These are phyloP conservation scores for Coemansia sp. DNA, from an alignment of 192 early-diverging fungal genomes.

Conservation along the genomic window DNA sequence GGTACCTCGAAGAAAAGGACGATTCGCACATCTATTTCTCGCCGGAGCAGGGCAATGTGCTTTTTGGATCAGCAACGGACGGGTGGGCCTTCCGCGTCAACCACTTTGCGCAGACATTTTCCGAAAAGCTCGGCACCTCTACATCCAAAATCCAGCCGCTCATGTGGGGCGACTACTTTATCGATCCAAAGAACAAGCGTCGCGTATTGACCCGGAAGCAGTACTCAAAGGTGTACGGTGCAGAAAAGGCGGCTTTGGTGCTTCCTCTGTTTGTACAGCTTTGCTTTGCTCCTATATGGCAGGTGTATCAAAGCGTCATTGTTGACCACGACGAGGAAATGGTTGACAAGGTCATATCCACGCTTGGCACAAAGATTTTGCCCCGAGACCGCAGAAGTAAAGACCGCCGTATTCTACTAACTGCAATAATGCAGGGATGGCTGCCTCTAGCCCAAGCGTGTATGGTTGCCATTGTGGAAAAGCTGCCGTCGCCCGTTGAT, in stretches of 20 bases:
- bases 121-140: constrained; percentile 69
- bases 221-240: constrained; percentile 69
- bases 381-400: constrained; percentile 88
- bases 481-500: constrained; percentile 79
- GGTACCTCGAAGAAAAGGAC: constrained; percentile 86
- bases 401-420: constrained; percentile 72
- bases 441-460: constrained; percentile 88
- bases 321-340: constrained; percentile 72
- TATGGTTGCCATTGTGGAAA: constrained; percentile 82
- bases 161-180: constrained; percentile 97
- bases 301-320: constrained; percentile 82
- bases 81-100: constrained; percentile 97
- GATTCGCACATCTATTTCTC: constrained; percentile 95
- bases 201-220: constrained; percentile 81
- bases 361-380: constrained; percentile 84
- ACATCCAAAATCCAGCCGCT: constrained; percentile 66
- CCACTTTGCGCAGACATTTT: constrained; percentile 92
- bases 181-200: constrained; percentile 93
- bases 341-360: constrained; percentile 89
- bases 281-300: constrained; percentile 91
- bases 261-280: constrained; percentile 94
- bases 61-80: constrained; percentile 94
- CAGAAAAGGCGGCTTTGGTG: constrained; percentile 30
- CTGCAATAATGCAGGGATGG: constrained; percentile 92
- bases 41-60: constrained; percentile 93